Percentiles rank a stretch among this genome's conserved stretches.
These are phyloP conservation scores for Elsinoe perseae DNA, from an alignment of 2,329 filamentous ascomycete species.

Conservation along the genomic window DNA sequence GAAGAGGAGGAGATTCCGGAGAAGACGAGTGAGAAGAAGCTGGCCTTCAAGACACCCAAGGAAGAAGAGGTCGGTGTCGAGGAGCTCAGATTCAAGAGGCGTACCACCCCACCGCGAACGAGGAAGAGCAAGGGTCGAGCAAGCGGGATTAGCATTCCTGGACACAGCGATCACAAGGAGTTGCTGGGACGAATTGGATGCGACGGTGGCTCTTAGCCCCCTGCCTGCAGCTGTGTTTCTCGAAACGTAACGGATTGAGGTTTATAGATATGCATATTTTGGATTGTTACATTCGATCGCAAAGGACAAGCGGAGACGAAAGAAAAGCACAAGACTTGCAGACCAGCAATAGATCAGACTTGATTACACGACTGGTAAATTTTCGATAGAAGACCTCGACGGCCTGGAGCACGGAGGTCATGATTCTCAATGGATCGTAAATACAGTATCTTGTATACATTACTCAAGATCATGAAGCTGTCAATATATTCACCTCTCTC, in stretches of 20 bases:
- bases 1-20: conserved; percentile 45
- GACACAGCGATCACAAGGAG: conserved; percentile 71
- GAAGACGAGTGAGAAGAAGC: conserved; percentile 23
- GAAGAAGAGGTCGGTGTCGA: conserved; percentile 73
- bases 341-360: background rate
- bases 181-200: conserved; percentile 74
- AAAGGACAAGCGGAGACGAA: conserved; percentile 1
- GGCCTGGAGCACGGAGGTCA: background rate
- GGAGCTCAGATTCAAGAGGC: conserved; percentile 54
- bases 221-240: background rate
- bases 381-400: background rate
- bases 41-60: conserved; percentile 21
- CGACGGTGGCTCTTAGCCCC: conserved; percentile 46
- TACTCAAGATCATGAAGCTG: background rate
- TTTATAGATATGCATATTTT: background rate
- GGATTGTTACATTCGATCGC: background rate
- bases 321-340: background rate
- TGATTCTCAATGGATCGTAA: background rate
- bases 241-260: background rate
- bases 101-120: conserved; percentile 32
- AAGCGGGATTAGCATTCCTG: conserved; percentile 54
- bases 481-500: background rate
- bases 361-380: background rate
- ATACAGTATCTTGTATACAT: conserved; percentile 1
- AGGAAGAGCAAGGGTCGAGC: conserved; percentile 44